Evolutionary conservation across 2,329 filamentous ascomycete genomes (phyloP), one percentile per base, ranked within the genome.

Genomic region (Colletotrichum sp.): DNA sequence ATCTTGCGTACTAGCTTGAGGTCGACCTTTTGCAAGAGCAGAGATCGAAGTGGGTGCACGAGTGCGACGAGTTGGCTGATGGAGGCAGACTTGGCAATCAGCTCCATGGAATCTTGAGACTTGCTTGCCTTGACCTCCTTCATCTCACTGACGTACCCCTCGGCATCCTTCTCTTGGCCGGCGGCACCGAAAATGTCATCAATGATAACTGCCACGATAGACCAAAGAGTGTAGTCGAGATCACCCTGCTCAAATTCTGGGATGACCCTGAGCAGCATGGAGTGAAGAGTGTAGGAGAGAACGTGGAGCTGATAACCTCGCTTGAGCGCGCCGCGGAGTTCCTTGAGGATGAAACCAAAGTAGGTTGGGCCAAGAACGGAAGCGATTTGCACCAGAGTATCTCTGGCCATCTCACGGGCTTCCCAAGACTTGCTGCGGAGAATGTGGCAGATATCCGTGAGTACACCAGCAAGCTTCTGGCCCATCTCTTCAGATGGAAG

Each of bases 41-140:
- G 87, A 9, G 91, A 88, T 78, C 94, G 94, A 61, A 98, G 87
- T 2, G 97, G 97, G 67, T 89, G 89, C 65, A 98, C 89, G 6
- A 99, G 90, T 64, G 93, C 90, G 62, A 93, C 91, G 8, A 98
- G 88, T 70, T 92, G 91, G 66, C 85, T 87, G 29, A 98, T 87
- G 2, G 95, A 96, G 3, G 95, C 93, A 62, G 93, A 95, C 79
- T 93, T 94, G 31, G 97, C 94, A 76, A 98, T 89, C 18, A 98
- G 87, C 82, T 98, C 96, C 93, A 98, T 97, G 0, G 97, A 98
- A 81, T 99, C 97, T 79, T 96, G 98, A 81, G 96, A 98, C 87
- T 98, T 99, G 87, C 94, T 98, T 83, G 94, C 97, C 86, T 98
- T 98, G 70, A 99, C 93, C 84, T 99, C 97, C 83, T 97, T 98